A percentile compares a stretch with the other conserved stretches of the same genome.
Evolutionary conservation across 2,329 filamentous ascomycete species (phyloP).

Genomic region (Colletotrichum sp.): DNA sequence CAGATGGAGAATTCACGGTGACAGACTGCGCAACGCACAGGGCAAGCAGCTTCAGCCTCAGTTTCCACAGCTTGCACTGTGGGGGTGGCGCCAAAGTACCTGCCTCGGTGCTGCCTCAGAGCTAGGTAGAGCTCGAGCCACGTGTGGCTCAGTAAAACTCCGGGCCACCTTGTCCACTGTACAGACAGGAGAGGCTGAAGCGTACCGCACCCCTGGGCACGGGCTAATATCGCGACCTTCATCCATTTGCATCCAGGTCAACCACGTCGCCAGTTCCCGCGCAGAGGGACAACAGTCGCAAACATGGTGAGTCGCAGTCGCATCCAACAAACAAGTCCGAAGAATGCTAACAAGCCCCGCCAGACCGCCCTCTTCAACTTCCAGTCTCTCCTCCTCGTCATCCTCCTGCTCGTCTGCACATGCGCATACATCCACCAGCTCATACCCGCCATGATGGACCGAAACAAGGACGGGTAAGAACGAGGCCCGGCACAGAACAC

Average conservation of each 20-base stretch:
- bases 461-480: constrained; percentile 85
- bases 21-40: constrained; percentile 2
- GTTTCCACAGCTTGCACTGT: background rate
- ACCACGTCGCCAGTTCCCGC: background rate
- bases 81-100: background rate
- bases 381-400: constrained; percentile 91
- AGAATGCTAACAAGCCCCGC: constrained; percentile 1
- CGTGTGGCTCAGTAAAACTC: constrained; percentile 1
- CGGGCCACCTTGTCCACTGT: constrained; percentile 20
- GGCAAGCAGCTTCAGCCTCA: background rate
- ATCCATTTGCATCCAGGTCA: background rate
- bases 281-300: constrained; percentile 7
- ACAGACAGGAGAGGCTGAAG: background rate
- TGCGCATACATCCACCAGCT: constrained; percentile 92
- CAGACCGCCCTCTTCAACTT: constrained; percentile 99
- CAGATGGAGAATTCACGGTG: background rate
- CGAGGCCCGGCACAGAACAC: background rate
- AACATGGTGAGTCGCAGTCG: constrained; percentile 28
- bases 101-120: background rate
- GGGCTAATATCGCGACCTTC: background rate
- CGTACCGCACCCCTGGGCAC: background rate
- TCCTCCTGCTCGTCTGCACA: constrained; percentile 95
- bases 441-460: constrained; percentile 87
- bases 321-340: background rate
- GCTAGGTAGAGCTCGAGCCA: background rate